Base-by-base conservation (phyloP, 1,284 basidiomycete genomes). In the Pholiota adiposa region DNA sequence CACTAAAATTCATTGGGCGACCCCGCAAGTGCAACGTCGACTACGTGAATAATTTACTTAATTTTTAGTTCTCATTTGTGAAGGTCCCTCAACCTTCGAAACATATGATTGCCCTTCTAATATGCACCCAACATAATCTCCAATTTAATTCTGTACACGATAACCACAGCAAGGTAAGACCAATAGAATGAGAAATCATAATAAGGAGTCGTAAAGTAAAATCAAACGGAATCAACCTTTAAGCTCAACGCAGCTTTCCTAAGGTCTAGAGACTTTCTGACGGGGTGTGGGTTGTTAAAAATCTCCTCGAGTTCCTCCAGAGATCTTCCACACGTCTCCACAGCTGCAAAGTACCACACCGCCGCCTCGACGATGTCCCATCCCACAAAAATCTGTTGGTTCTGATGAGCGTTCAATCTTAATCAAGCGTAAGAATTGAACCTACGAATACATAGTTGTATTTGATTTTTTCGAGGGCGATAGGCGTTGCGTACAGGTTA, bases 251-350 rank as follows among this genome's bases (percentile, higher is more conserved):
- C 25, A 19, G 33, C 31, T 16, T 51, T 51, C 50, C 50, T 51
- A 12, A 51, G 34, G 7, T 34, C 50, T 21, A 36, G 12, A 19
- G 50, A 51, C 19, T 38, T 51, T 16, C 36, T 38, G 18, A 51
- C 36, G 14, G 50, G 50, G 19, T 38, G 33, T 11, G 33, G 50
- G 11, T 51, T 18, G 23, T 34, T 23, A 18, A 51, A 51, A 4
- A 51, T 51, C n/a, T 51, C 50, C 36, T 51, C 50, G 19, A 51
- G 50, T 33, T 51, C 50, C 36, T 51, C 50, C 12, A 51, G 12
- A 11, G 50, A 51, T 51, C 50, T 34, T n/a, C 50, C 50, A 16
- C 50, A 51, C 12, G 50, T 51, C 33, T 51, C 50, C 3, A 51
- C 50, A 21, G 50, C 50, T 2, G 50, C 14, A n/a, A 51, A 51